Evolutionary conservation across 345 rosid genomes (phyloP), one percentile per base, ranked within the genome.

Genomic region (Gossypium thurberi): DNA sequence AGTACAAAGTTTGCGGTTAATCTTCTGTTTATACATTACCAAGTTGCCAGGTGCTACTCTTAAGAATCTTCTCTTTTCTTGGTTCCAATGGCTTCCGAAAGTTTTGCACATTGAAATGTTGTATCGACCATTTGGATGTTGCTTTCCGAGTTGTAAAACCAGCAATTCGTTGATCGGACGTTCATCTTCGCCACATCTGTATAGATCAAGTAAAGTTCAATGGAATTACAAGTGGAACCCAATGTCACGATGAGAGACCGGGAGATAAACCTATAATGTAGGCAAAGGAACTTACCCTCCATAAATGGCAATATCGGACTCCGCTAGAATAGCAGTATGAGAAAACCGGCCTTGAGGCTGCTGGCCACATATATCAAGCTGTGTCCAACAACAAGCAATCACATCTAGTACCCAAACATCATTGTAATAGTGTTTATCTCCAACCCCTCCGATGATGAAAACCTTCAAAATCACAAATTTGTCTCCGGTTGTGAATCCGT

Each of bases 321-420:
- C 84, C 11, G 86, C 44, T 10, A 83, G 83, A 60, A 87, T 83
- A 13, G 93, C 89, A 14, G 93, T 77, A 70, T 90, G 96, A 74
- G 96, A 90, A 83, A 90, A 90, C 71, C 96, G 75, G 43, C 96
- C 96, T 69, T 81, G 91, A 26, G 96, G 93, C 66, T 84, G 87
- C 74, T 84, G 90, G 75, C 90, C 93, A 1, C 79, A 71, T 37
- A 79, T 65, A 55, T 83, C 85, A n/a, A 85, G 90, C 59, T 53
- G 80, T 47, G 62, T 79, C 96, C 96, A 90, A 3, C 80, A 79
- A 75, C 84, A 74, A 57, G 75, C 56, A 57, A 3, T 56, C 68
- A 78, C 66, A 15, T 88, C 91, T 44, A 90, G 87, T 13, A 84
- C 74, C 96, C 96, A 90, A 48, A 88, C 84, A 75, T 88, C 96